Base-by-base conservation (phyloP, 129 eudicot species). In the sunflower (Helianthus annuus) region DNA sequence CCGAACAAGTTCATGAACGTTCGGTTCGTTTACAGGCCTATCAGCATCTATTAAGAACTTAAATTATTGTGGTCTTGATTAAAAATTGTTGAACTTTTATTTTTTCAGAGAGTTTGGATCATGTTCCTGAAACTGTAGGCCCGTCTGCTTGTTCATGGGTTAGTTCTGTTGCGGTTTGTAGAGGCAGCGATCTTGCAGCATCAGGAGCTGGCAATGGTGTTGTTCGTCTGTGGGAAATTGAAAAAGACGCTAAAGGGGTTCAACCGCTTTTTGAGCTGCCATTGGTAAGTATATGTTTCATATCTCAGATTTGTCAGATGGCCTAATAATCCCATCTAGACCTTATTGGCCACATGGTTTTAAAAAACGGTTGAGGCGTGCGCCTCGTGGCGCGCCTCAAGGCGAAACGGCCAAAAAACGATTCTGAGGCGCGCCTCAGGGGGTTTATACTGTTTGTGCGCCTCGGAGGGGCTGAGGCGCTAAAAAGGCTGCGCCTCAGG, bases 201-300 rank as follows among this genome's bases (percentile, higher is more conserved):
- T 95, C 99, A 56, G 99, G 97, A 75, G 96, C 99, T 52, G 99
- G 97, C 32, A 95, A 95, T 53, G 99, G 99, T 46, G 76, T 56
- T 0, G 76, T 95, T 70, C 94, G 90, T 48, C 83, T 95, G 53
- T 95, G 99, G 99, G 83, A 74, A 53, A 84, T 95, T 49, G 83
- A 95, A 78, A 81, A 46, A 42, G 97, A 95, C 60, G 73, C 84
- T 64, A 95, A 83, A 80, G 90, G 96, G 81, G 74, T 95, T 29
- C 71, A 59, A 49, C 95, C 99, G 10, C 84, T 95, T 69, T 95
- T 86, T 80, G 91, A 86, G 79, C 83, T 95, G n/a, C 89, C 97
- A 17, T 62, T 86, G 90, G 99, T 95, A 89, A 83, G 91, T 77
- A 27, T 7, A 44, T 1, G 17, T 12, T 1, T 42, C 6, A 42